phyloP scores from a whole-genome alignment of 768 basidiomycete genomes.

The Ramaria rubella region DNA sequence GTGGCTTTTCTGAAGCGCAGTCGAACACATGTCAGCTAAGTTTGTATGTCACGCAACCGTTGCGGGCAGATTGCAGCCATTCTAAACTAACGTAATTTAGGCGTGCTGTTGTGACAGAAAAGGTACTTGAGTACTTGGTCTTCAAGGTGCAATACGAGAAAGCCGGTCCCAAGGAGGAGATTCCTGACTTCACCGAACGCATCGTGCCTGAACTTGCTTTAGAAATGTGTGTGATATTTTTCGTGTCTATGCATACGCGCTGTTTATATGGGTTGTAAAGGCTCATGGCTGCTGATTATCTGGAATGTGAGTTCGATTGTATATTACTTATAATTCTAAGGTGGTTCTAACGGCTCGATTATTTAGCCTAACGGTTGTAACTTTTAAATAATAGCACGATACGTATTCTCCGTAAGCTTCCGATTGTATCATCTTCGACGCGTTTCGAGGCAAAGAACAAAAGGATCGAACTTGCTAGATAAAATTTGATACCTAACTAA shows the following conservation, averaged over 20 bases:
- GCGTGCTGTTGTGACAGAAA: conserved; percentile 64
- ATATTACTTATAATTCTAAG: background rate
- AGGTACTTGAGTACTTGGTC: conserved; percentile 82
- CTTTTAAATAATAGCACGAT: too few relatives aligned
- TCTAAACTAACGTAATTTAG: conserved; percentile 18
- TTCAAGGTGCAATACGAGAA: conserved; percentile 77
- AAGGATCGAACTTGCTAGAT: too few relatives aligned
- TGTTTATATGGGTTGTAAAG: conserved; percentile 13
- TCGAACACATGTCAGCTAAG: conserved; percentile 58
- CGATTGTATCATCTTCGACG: background rate
- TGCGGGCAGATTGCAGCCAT: background rate
- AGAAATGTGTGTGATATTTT: conserved; percentile 61
- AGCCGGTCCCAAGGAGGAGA: conserved; percentile 65
- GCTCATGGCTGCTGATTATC: conserved; percentile 29
- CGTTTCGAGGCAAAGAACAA: too few relatives aligned
- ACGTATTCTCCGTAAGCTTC: background rate
- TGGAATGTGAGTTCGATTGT: conserved; percentile 15
- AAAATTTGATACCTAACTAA: too few relatives aligned
- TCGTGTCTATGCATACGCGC: background rate
- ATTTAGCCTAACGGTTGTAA: too few relatives aligned
- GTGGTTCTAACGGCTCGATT: background rate
- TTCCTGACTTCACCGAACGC: conserved; percentile 80
- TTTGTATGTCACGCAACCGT: background rate
- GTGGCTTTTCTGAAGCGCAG: conserved; percentile 67
- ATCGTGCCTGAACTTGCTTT: conserved; percentile 83